These are phyloP conservation scores for Ilyonectria sp. DNA, from an alignment of 2,329 filamentous ascomycete genomes.

Conservation along the genomic window DNA sequence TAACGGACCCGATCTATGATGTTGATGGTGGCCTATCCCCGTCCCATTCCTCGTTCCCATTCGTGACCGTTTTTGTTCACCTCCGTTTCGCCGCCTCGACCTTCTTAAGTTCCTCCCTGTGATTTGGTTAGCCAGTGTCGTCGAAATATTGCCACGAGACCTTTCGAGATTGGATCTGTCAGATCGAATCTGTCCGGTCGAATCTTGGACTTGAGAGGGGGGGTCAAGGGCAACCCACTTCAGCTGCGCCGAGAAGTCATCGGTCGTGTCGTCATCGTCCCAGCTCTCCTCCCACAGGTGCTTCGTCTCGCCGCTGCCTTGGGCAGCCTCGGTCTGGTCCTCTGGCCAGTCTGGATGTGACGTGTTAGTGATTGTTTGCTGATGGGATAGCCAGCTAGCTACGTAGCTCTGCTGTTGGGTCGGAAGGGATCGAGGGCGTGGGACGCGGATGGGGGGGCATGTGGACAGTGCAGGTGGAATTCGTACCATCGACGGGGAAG, in stretches of 20 bases:
- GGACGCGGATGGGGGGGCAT: background rate
- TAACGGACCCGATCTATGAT: conserved; percentile 38
- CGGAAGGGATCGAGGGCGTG: background rate
- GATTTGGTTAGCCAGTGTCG: conserved; percentile 21
- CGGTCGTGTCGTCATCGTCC: conserved; percentile 98
- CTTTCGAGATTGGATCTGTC: background rate
- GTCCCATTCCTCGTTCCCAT: conserved; percentile 42
- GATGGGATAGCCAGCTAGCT: background rate
- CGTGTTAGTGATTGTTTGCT: conserved; percentile 3
- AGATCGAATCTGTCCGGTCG: background rate
- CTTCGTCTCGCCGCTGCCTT: conserved; percentile 75
- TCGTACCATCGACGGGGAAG: conserved; percentile 93
- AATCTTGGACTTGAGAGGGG: background rate
- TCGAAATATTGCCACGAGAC: background rate
- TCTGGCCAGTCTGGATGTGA: conserved; percentile 84
- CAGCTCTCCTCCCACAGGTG: conserved; percentile 99
- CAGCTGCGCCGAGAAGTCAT: conserved; percentile 95
- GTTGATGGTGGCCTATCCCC: conserved; percentile 37
- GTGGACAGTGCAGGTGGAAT: accelerated
- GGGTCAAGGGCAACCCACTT: conserved; percentile 73
- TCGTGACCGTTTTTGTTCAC: conserved; percentile 50
- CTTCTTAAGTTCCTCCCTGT: conserved; percentile 93
- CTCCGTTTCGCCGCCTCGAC: conserved; percentile 83
- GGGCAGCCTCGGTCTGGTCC: conserved; percentile 88
- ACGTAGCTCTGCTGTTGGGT: conserved; percentile 9